Evolutionary conservation across 2,329 filamentous ascomycete genomes (phyloP), one percentile per base, ranked within the genome.

Genomic region (Trichoderma simmonsii): DNA sequence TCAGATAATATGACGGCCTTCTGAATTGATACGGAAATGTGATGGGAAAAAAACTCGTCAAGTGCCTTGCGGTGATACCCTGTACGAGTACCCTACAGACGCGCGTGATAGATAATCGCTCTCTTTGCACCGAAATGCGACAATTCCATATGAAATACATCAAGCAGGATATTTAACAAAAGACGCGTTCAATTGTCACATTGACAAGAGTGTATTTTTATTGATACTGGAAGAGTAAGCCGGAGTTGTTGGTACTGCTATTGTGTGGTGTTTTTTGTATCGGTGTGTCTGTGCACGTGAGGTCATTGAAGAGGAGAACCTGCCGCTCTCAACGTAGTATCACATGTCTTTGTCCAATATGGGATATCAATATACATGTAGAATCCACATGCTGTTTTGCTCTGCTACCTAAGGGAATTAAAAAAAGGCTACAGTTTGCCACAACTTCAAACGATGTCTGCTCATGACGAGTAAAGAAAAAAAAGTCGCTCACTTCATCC

Each of bases 1-100:
- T 51, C 57, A 67, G 64, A 67, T 57, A 57, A 64, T 51, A 30
- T 64, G n/a, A 64, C 61, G 61, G 61, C 61, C 39, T 64, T 51
- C 39, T 64, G 36, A 51, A 51, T 51, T 51, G 43, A 48, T 21
- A 21, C 11, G 43, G 43, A 48, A 11, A 48, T 21, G 43, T 48
- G 43, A 48, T 21, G 18, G 18, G 9, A 48, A 21, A 21, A 51
- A 30, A 48, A 48, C 4, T 48, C 26, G 30, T 56, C 0, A 4
- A 57, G n/a, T 21, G 43, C 43, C n/a, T 51, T 12, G 43, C 12
- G 4, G 43, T 21, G 43, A 51, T 51, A 51, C 43, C 43, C n/a
- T 51, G n/a, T 21, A 48, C 18, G 1, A 21, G 39, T 43, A 48
- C 43, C 15, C 15, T 43, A 26, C 26, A 26, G 26, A 48, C n/a